These are phyloP conservation scores for Verticillium nubilum DNA, from an alignment of 2,329 filamentous ascomycete genomes.

Conservation along the genomic window DNA sequence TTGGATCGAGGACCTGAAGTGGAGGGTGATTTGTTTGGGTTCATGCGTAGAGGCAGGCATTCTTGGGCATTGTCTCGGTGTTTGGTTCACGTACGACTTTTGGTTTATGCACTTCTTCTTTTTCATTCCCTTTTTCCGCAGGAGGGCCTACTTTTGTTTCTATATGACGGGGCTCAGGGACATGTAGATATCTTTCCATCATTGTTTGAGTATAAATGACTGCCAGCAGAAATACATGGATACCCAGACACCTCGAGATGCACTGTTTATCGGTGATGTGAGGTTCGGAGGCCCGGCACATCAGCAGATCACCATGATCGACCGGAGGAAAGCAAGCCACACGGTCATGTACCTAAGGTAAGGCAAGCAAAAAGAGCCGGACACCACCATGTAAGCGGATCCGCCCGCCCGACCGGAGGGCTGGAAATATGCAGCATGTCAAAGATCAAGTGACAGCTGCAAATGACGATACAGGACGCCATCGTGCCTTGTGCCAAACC, in stretches of 20 bases:
- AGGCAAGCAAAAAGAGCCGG: too few species aligned
- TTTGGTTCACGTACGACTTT: not conserved
- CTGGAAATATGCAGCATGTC: not conserved
- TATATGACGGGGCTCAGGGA: constrained; percentile 1
- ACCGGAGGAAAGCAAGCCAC: too few species aligned
- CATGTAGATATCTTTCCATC: constrained; percentile 3
- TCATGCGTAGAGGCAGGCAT: not conserved
- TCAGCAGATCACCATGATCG: not conserved
- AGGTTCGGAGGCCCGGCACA: not conserved
- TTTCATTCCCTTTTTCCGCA: not conserved
- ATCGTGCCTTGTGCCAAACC: not conserved
- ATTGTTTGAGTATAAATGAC: constrained; percentile 9
- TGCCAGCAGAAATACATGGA: not conserved
- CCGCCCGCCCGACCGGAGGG: not conserved
- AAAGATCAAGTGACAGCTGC: not conserved
- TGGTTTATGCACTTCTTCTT: not conserved
- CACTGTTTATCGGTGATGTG: not conserved
- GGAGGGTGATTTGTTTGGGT: not conserved
- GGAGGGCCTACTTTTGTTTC: not conserved
- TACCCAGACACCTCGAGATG: not conserved
- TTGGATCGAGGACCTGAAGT: not conserved
- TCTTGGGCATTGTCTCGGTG: not conserved
- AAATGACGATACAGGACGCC: not conserved
- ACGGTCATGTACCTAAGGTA: too few species aligned
- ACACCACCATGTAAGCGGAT: too few species aligned